These are phyloP conservation scores for Ceratocystis papillata DNA, from an alignment of 2,329 filamentous ascomycete species.

Conservation along the genomic window DNA sequence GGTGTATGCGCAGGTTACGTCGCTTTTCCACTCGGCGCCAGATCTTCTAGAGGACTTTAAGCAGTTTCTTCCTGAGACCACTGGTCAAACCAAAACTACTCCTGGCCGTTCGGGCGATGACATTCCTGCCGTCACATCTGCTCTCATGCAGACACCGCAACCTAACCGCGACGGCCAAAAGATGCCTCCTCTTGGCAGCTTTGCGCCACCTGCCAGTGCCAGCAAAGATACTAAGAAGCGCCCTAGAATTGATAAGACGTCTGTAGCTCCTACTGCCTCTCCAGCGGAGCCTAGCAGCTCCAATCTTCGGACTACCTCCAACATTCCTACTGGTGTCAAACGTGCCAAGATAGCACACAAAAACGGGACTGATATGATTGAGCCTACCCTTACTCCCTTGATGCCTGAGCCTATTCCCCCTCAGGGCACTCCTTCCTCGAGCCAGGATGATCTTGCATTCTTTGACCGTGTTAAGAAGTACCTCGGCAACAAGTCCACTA, in stretches of 20 bases:
- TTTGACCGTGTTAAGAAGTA: constrained; percentile 97
- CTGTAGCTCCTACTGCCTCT: constrained; percentile 32
- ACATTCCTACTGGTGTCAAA: constrained; percentile 35
- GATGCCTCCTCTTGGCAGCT: constrained; percentile 90
- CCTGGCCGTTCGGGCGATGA: constrained; percentile 52
- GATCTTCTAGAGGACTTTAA: constrained; percentile 97
- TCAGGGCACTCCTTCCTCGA: constrained; percentile 59
- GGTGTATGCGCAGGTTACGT: constrained; percentile 93
- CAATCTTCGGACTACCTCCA: constrained; percentile 21
- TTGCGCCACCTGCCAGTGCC: constrained; percentile 69
- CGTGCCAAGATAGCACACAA: constrained; percentile 65
- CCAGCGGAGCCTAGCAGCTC: constrained; percentile 19
- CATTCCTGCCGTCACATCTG: constrained; percentile 37
- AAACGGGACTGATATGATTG: constrained; percentile 54
- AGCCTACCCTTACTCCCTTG: constrained; percentile 77
- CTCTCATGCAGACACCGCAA: constrained; percentile 46
- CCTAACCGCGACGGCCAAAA: constrained; percentile 53
- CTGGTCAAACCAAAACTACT: constrained; percentile 42
- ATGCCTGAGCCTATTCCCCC: constrained; percentile 80
- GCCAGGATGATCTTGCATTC: constrained; percentile 76
- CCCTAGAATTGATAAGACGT: constrained; percentile 49
- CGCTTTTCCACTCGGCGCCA: constrained; percentile 81
- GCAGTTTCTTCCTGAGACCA: constrained; percentile 89
- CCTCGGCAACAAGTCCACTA: constrained; percentile 80
- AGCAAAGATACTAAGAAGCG: constrained; percentile 88